Evolutionary conservation across 106 monocot genomes (phyloP), one percentile per base, ranked within the genome.

Genomic region (Dioscorea zingiberensis): DNA sequence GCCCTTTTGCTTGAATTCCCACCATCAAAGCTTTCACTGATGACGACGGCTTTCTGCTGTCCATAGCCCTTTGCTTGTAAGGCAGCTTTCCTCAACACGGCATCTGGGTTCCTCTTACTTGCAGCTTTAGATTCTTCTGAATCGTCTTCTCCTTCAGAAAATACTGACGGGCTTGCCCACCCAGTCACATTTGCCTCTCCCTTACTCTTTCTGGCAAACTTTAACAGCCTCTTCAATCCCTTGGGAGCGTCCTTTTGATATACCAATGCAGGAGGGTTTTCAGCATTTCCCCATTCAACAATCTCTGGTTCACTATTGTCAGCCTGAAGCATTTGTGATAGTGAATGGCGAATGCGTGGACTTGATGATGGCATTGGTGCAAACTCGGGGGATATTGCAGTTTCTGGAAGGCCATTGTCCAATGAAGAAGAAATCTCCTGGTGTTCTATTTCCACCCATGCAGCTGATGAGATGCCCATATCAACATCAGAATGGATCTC

Each of bases 231-330:
- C 55, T 98, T 98, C 14, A 98, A 84, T 24, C 97, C 97, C 77
- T 83, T 98, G 7, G 97, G 92, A 23, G 84, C 83, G 73, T 98
- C 97, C 59, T 92, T 98, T 60, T 98, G 97, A 83, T 83, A 86
- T 48, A 98, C 78, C 18, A 98, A 60, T 9, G 97, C 76, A 64
- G 97, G 97, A 38, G 97, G 97, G 63, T 92, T 89, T 72, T 98
- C 92, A 49, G 97, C 97, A 84, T 98, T 98, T 74, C 97, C 97
- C 97, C 97, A 98, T 54, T 98, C 97, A 23, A 98, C 77, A 27
- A 86, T 78, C 25, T 98, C 97, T 21, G 86, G 80, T 63, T 98
- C 97, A 29, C 66, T 54, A 49, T 3, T 88, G 30, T 98, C 97
- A 56, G 97, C 86, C 73, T 77, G 88, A 15, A 98, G 75, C 97